Base-by-base conservation (phyloP, 768 basidiomycete species). In the Crucibulum laeve region DNA sequence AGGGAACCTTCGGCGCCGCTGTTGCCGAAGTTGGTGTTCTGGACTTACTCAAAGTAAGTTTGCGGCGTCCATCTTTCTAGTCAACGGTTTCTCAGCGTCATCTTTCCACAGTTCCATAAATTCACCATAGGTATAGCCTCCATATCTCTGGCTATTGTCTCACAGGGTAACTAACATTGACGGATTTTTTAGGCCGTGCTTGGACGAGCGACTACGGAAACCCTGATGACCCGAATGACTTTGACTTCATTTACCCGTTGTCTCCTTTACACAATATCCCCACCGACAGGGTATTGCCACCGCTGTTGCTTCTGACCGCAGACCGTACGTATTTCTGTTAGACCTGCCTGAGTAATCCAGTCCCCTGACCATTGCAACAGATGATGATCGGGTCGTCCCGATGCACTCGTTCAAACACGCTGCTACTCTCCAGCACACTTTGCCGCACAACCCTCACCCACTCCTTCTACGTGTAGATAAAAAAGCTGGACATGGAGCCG, bases 341-440 rank as follows among this genome's bases (percentile, higher is more conserved):
- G 13, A 18, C 18, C 10, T 13, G 5, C 23, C 17, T 40, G 11
- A 21, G 21, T 40, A 24, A 25, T 7, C 28, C 17, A 25, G 8
- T 40, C 17, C 24, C 7, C n/a, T 32, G 21, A 42, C 14, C 6
- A 6, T 21, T 5, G 21, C 13, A 10, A 42, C 21, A 88, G 87
- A 88, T 49, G 89, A 91, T 51, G 87, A 89, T 53, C 82, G 89
- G 25, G 89, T 91, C n/a, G 87, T 91, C 4, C 87, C 87, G 1
- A 67, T 88, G 57, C 90, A 91, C 62, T 87, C 87, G 6, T 90
- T 87, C 76, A 92, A 92, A 63, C 72, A 80, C 40, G 81, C 83
- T 0, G 90, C 90, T 13, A 79, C 80, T n/a, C 66, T 91, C 26
- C 89, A 92, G 56, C 64, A 91, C 56, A 65, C 61, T 1, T 62